A percentile compares a stretch with the other conserved stretches of the same genome.
phyloP scores from a whole-genome alignment of 2,329 filamentous ascomycete species.

The Fusarium anthophilum region DNA sequence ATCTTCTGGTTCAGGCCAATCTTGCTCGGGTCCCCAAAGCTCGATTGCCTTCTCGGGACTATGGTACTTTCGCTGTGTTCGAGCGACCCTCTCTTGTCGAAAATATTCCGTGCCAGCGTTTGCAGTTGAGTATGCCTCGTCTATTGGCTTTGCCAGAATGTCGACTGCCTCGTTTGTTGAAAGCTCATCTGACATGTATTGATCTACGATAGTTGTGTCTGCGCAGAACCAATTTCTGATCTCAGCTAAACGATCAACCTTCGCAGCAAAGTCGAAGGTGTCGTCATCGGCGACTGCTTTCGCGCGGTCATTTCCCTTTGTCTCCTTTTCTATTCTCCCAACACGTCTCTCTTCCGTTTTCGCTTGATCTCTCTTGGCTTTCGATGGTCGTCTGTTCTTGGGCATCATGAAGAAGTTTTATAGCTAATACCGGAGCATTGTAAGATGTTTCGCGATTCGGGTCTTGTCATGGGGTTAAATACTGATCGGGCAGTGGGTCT shows the following conservation, averaged over 20 bases:
- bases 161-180: neutral
- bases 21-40: neutral
- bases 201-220: accelerated
- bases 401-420: neutral
- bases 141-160: neutral
- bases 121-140: neutral
- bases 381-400: neutral
- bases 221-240: neutral
- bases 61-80: neutral
- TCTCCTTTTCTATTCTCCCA: neutral
- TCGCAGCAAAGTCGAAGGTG: neutral
- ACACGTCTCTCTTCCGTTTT: accelerated
- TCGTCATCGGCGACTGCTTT: neutral
- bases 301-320: accelerated
- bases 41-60: neutral
- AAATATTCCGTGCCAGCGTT: neutral
- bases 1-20: neutral
- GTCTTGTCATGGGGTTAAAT: accelerated
- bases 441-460: accelerated
- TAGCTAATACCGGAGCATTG: neutral
- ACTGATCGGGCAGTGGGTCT: neutral
- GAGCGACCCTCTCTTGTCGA: neutral
- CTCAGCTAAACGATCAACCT: neutral
- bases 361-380: neutral
- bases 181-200: neutral